Base-by-base conservation (phyloP, 768 basidiomycete species). In the Termitomyces titanicus region DNA sequence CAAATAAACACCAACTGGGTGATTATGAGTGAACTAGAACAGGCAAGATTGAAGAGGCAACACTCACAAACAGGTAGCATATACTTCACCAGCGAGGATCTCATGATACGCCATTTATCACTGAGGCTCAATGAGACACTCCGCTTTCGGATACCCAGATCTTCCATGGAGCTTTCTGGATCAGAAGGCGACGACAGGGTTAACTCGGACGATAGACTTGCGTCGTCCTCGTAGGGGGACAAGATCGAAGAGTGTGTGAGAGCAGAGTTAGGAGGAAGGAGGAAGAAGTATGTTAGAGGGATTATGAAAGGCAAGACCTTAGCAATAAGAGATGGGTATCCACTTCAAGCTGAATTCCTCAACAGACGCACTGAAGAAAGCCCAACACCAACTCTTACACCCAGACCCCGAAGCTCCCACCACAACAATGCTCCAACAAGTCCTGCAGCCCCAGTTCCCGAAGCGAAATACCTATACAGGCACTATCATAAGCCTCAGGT, bases 381-480 rank as follows among this genome's bases (percentile, higher is more conserved):
- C 2, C 92, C 89, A 17, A 98, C 84, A 1, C 94, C 96, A 10
- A 75, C 63, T 43, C 84, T 80, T 3, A 99, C 92, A 20, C 96
- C 96, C 0, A 96, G 70, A 2, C 83, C 81, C n/a, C 96, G 78
- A 3, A 98, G 73, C 59, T 93, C 79, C 96, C 96, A 98, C 96
- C 96, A 98, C 10, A 97, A 65, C 35, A 89, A 88, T 0, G 96
- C 94, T 6, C 96, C 96, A 0, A 86, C 88, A 1, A 99, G 81
- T 0, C 96, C 96, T 0, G 96, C 96, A 5, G 89, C 92, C 2
- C 96, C 96, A 0, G 96, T 98, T 1, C 96, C 96, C 6, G 88
- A 88, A 6, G 95, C 87, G 69, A 98, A 99, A 64, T 93, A 97
- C 7, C 89, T 90, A 22, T 15, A 12, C 5, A 46, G 20, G 7